Percentiles rank a stretch among this genome's conserved stretches.
Conservation (phyloP, 306 rosid genomes). For the Prunus mira region DNA sequence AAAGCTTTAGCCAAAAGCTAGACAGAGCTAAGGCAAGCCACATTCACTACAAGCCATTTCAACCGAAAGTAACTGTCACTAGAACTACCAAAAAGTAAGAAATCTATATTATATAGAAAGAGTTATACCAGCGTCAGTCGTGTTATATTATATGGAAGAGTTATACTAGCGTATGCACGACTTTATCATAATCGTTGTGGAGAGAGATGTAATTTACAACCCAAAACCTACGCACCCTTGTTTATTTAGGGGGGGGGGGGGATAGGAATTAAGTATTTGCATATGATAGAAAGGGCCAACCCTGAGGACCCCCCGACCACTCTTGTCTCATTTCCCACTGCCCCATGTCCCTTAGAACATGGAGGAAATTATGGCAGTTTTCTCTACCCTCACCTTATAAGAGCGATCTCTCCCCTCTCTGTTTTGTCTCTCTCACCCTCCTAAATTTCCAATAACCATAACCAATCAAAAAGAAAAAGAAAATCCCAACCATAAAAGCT, state of each 20-base stretch:
- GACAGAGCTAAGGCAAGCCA: conserved; percentile 17
- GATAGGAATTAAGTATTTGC: conserved; percentile 35
- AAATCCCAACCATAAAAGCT: conserved; percentile 9
- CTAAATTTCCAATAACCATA: background rate
- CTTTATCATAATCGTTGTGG: too few relatives aligned
- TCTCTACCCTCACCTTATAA: conserved; percentile 17
- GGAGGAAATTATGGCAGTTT: conserved; percentile 90
- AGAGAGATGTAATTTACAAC: too few relatives aligned
- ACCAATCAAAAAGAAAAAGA: background rate
- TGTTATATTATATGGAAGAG: too few relatives aligned
- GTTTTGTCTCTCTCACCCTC: background rate
- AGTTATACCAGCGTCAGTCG: too few relatives aligned
- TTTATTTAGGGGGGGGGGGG: conserved; percentile 2
- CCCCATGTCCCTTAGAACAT: conserved; percentile 80
- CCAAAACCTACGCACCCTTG: background rate
- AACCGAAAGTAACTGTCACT: conserved; percentile 38
- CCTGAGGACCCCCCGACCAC: conserved; percentile 61
- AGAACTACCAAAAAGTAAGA: conserved; percentile 14
- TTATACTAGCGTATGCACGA: too few relatives aligned
- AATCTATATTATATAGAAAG: background rate
- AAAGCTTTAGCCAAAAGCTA: conserved; percentile 1
- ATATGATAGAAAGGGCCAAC: conserved; percentile 39
- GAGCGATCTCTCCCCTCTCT: conserved; percentile 1
- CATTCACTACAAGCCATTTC: conserved; percentile 10
- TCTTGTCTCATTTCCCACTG: conserved; percentile 61